Conservation (phyloP, 768 basidiomycete genomes). For the Boletellus emodensis region DNA sequence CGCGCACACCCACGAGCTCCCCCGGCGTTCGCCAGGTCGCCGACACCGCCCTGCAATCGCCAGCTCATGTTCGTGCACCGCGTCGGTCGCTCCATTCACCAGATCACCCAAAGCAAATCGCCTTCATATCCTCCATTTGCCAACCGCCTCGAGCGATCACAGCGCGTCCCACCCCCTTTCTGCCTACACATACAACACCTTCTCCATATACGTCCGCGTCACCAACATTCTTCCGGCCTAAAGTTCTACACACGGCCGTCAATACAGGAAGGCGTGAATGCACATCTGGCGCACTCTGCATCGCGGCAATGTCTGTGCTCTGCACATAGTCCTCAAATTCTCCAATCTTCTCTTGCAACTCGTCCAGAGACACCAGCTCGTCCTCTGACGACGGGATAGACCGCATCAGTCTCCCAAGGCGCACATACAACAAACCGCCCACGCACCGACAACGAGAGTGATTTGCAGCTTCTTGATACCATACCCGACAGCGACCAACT, state of each 20-base stretch:
- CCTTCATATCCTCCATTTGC: slow-evolving; percentile 5
- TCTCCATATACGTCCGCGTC: not conserved
- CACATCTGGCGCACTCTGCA: slow-evolving; percentile 64
- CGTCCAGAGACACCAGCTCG: slow-evolving; percentile 88
- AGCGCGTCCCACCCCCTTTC: slow-evolving; percentile 3
- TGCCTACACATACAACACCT: slow-evolving; percentile 7
- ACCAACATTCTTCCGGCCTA: slow-evolving; percentile 5
- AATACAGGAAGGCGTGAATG: not conserved
- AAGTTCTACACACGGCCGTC: slow-evolving; percentile 18
- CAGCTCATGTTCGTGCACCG: not conserved
- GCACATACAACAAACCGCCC: not conserved
- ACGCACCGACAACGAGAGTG: slow-evolving; percentile 55
- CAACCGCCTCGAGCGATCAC: slow-evolving; percentile 4
- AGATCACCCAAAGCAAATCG: slow-evolving; percentile 1
- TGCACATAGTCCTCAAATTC: slow-evolving; percentile 89
- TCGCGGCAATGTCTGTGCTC: slow-evolving; percentile 87
- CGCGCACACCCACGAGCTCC: slow-evolving; percentile 8
- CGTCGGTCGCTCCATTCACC: slow-evolving; percentile 1
- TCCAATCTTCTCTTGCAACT: slow-evolving; percentile 85
- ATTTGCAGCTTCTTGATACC: slow-evolving; percentile 91
- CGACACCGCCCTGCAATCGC: slow-evolving; percentile 2
- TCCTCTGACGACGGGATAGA: slow-evolving; percentile 60
- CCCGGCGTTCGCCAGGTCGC: slow-evolving; percentile 15
- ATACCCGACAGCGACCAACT: slow-evolving; percentile 89
- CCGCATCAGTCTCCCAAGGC: not conserved